phyloP scores from a whole-genome alignment of 2,329 filamentous ascomycete species.

The Epichloe elymi region DNA sequence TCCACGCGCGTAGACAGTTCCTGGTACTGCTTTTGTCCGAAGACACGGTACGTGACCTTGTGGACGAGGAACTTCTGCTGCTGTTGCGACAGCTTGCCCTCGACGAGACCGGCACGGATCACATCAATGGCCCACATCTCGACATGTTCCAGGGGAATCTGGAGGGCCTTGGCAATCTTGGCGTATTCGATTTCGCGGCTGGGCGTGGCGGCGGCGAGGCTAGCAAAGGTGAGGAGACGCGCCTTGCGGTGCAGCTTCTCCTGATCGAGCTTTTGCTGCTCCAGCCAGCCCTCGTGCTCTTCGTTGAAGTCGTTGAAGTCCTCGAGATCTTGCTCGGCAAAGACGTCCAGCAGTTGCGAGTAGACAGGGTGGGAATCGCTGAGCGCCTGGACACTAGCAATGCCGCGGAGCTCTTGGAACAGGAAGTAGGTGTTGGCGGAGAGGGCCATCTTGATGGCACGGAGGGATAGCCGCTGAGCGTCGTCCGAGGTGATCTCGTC shows the following conservation, averaged over 20 bases:
- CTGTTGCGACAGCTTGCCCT: slow-evolving; percentile 90
- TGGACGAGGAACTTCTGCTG: slow-evolving; percentile 91
- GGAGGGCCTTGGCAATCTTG: slow-evolving; percentile 70
- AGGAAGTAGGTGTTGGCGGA: slow-evolving; percentile 45
- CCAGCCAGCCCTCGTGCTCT: slow-evolving; percentile 76
- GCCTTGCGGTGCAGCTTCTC: slow-evolving; percentile 83
- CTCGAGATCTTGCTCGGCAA: slow-evolving; percentile 85
- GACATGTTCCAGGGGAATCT: slow-evolving; percentile 71
- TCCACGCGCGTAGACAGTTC: slow-evolving; percentile 85
- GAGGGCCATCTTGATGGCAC: slow-evolving; percentile 41
- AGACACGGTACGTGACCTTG: slow-evolving; percentile 90
- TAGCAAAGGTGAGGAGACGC: slow-evolving; percentile 85
- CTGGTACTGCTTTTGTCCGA: slow-evolving; percentile 95
- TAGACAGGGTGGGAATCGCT: slow-evolving; percentile 72
- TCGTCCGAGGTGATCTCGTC: slow-evolving; percentile 45
- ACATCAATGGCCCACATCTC: slow-evolving; percentile 99
- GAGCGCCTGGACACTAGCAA: slow-evolving; percentile 75
- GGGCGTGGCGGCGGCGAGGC: slow-evolving; percentile 69
- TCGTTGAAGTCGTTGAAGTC: slow-evolving; percentile 94
- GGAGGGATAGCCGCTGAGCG: slow-evolving; percentile 46
- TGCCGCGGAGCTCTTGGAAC: slow-evolving; percentile 70
- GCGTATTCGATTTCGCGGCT: slow-evolving; percentile 81
- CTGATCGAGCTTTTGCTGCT: slow-evolving; percentile 59
- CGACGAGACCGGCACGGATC: slow-evolving; percentile 86
- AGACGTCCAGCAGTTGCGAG: slow-evolving; percentile 89